phyloP scores from a whole-genome alignment of 2,329 filamentous ascomycete genomes.

The Epichloe sp. region DNA sequence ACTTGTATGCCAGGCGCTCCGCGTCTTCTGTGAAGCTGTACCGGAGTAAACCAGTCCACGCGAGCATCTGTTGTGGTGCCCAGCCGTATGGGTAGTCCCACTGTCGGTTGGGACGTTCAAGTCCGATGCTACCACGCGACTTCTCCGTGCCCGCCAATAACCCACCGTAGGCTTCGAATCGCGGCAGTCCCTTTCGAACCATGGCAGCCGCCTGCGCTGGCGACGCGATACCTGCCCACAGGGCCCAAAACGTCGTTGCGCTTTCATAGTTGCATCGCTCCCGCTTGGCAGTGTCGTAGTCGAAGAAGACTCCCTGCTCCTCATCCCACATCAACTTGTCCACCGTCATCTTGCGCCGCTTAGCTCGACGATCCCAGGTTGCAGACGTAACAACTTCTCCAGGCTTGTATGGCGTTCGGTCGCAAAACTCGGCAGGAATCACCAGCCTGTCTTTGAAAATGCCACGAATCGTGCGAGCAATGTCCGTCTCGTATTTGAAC shows the following conservation, averaged over 20 bases:
- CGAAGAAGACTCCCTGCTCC: slow-evolving; percentile 89
- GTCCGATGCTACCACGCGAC: slow-evolving; percentile 65
- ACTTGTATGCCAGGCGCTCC: slow-evolving; percentile 83
- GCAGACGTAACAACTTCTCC: slow-evolving; percentile 70
- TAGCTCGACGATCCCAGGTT: slow-evolving; percentile 79
- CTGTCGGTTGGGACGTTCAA: slow-evolving; percentile 84
- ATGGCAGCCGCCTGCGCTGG: slow-evolving; percentile 77
- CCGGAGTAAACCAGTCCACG: slow-evolving; percentile 82
- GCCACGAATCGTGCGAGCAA: slow-evolving; percentile 71
- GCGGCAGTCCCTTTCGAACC: slow-evolving; percentile 68
- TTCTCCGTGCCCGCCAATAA: slow-evolving; percentile 81
- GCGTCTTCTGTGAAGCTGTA: slow-evolving; percentile 89
- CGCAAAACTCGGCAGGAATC: slow-evolving; percentile 75
- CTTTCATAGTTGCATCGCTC: slow-evolving; percentile 76
- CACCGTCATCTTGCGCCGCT: slow-evolving; percentile 70
- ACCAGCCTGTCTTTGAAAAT: slow-evolving; percentile 71
- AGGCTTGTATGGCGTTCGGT: slow-evolving; percentile 46
- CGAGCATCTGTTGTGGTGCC: slow-evolving; percentile 97
- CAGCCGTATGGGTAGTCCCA: slow-evolving; percentile 99
- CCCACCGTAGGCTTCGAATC: slow-evolving; percentile 79
- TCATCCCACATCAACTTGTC: slow-evolving; percentile 94
- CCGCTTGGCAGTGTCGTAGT: slow-evolving; percentile 80
- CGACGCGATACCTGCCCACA: slow-evolving; percentile 85
- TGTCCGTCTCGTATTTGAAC: slow-evolving; percentile 96
- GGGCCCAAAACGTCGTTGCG: slow-evolving; percentile 90